phyloP scores from a whole-genome alignment of 495 filamentous ascomycete genomes.

The Aspergillus indologenus region DNA sequence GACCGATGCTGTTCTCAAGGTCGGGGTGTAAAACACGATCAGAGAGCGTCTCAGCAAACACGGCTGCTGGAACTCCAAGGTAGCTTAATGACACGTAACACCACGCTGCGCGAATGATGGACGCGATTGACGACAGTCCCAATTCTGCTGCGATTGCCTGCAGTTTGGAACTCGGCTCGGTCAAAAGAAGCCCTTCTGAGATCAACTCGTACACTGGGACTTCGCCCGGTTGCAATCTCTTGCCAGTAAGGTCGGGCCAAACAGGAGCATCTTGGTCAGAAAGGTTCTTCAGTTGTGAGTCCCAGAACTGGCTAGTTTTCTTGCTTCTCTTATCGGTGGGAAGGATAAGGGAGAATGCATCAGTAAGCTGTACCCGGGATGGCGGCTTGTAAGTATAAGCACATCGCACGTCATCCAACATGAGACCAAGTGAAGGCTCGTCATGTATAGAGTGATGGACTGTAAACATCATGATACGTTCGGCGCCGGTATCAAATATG shows the following conservation, averaged over 20 bases:
- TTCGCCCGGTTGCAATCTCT: slow-evolving; percentile 15
- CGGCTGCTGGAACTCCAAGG: slow-evolving; percentile 28
- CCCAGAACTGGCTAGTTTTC: slow-evolving; percentile 28
- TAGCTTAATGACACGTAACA: slow-evolving; percentile 29
- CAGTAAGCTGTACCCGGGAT: slow-evolving; percentile 23
- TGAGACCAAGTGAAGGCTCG: slow-evolving; percentile 28
- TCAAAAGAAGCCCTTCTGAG: slow-evolving; percentile 16
- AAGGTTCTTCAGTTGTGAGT: slow-evolving; percentile 20
- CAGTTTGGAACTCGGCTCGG: slow-evolving; percentile 17
- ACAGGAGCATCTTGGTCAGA: slow-evolving; percentile 20
- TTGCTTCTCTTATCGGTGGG: slow-evolving; percentile 13
- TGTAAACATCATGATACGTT: slow-evolving; percentile 28
- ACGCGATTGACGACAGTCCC: slow-evolving; percentile 32
- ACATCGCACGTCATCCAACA: slow-evolving; percentile 27
- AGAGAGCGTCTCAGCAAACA: slow-evolving; percentile 37
- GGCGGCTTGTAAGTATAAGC: slow-evolving; percentile 26
- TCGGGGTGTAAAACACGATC: slow-evolving; percentile 23
- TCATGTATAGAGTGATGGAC: slow-evolving; percentile 37
- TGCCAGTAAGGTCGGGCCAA: slow-evolving; percentile 33
- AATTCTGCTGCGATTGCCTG: slow-evolving; percentile 20
- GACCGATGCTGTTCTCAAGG: slow-evolving; percentile 29
- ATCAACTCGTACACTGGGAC: slow-evolving; percentile 16
- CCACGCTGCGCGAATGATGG: slow-evolving; percentile 31
- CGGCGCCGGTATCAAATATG: slow-evolving; percentile 21
- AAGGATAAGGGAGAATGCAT: slow-evolving; percentile 24